Evolutionary conservation across 805 yeast genomes (phyloP).

Genomic region (Wickerhamomyces canadensis): DNA sequence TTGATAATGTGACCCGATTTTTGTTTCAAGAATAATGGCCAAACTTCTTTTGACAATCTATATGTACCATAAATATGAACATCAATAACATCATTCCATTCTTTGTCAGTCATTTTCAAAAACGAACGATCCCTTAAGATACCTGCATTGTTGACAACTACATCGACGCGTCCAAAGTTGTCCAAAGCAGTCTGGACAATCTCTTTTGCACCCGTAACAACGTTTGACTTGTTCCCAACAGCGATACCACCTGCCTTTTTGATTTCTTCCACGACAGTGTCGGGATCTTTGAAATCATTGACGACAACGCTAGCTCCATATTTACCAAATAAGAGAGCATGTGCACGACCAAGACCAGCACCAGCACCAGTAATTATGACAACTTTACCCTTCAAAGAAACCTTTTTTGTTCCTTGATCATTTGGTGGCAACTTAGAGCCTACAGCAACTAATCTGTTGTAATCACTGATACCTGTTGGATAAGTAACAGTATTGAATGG

Average conservation of each 20-base stretch:
- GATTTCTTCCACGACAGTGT: slow-evolving; percentile 70
- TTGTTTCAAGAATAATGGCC: slow-evolving; percentile 84
- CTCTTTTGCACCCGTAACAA: slow-evolving; percentile 64
- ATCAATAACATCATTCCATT: slow-evolving; percentile 75
- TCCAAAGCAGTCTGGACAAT: slow-evolving; percentile 75
- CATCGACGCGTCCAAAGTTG: slow-evolving; percentile 77
- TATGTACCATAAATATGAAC: slow-evolving; percentile 83
- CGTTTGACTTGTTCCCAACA: slow-evolving; percentile 78
- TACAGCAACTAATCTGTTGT: slow-evolving; percentile 50
- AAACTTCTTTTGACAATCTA: slow-evolving; percentile 78
- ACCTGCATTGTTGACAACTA: slow-evolving; percentile 91
- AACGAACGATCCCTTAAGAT: slow-evolving; percentile 87
- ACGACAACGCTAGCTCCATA: slow-evolving; percentile 95
- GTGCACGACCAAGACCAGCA: slow-evolving; percentile 87
- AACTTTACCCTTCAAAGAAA: slow-evolving; percentile 74
- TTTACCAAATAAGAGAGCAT: slow-evolving; percentile 78
- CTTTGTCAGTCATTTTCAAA: slow-evolving; percentile 73
- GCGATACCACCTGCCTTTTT: slow-evolving; percentile 70
- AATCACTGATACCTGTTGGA: slow-evolving; percentile 72
- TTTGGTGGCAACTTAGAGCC: slow-evolving; percentile 46
- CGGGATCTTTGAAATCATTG: slow-evolving; percentile 80
- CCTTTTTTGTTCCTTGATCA: slow-evolving; percentile 50
- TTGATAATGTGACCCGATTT: slow-evolving; percentile 78
- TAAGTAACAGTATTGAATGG: slow-evolving; percentile 51
- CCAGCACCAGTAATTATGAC: slow-evolving; percentile 95